A percentile compares a stretch with the other conserved stretches of the same genome.
Conservation (phyloP, 2,329 filamentous ascomycete species). For the Trichophyton mentagrophytes region DNA sequence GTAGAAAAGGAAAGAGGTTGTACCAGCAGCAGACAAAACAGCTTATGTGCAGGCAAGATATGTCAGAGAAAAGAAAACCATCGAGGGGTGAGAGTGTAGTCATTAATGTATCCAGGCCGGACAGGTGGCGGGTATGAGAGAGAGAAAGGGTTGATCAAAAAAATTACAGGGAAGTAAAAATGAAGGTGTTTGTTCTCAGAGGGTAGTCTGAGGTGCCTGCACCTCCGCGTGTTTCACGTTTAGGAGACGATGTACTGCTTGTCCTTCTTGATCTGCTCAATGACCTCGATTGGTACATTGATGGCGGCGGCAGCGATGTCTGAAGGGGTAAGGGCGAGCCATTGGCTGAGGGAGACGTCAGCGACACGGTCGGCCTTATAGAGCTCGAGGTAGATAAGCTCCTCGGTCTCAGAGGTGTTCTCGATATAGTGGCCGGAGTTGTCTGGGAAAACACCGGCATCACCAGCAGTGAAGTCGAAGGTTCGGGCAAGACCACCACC, state of each 20-base stretch:
- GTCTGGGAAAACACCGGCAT: conserved; percentile 56
- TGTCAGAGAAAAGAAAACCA: not conserved
- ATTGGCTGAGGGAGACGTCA: conserved; percentile 55
- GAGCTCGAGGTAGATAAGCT: conserved; percentile 55
- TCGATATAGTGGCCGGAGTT: conserved; percentile 56
- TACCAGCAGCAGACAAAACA: conserved; percentile 1
- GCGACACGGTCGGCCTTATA: conserved; percentile 56
- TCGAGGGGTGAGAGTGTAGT: not conserved
- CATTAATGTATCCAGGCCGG: not conserved
- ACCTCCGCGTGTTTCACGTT: not conserved
- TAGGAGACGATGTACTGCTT: conserved; percentile 44
- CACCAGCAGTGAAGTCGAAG: conserved; percentile 55
- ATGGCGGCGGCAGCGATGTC: conserved; percentile 49
- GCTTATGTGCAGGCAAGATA: conserved; percentile 1
- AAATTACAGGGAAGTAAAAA: conserved; percentile 1
- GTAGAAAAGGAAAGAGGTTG: not conserved
- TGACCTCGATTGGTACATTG: conserved; percentile 46
- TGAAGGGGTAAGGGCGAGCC: conserved; percentile 54
- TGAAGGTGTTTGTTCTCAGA: not conserved
- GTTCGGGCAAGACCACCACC: conserved; percentile 49
- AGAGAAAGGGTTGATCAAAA: not conserved
- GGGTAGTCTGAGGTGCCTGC: not conserved
- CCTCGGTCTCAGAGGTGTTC: conserved; percentile 51
- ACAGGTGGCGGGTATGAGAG: not conserved
- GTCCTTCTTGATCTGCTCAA: conserved; percentile 48